Evolutionary conservation across 805 yeast genomes (phyloP), one percentile per base, ranked within the genome.

Genomic region (Candida yuanshanica): DNA sequence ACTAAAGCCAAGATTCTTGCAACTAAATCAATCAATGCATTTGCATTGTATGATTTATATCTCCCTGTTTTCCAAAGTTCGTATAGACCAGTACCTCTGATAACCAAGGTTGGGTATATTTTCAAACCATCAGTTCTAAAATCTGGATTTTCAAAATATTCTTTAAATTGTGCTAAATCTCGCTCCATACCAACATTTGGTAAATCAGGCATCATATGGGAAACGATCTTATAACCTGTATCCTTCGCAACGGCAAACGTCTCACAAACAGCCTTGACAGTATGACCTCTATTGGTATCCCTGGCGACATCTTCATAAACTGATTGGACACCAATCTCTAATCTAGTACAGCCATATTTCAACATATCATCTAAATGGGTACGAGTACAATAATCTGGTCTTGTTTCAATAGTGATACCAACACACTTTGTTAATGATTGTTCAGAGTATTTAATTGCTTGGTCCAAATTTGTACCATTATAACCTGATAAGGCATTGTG

Each of bases 171-270:
- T 57, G 89, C 96, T 44, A 91, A 68, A 61, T 93, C 99, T 61
- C 99, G 77, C 65, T 93, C 99, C 95, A 91, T 87, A 16, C 98
- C 99, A 44, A 93, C 97, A 57, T 93, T 93, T 14, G 99, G 99
- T 55, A 93, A 72, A 69, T 93, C 99, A 13, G 99, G 99, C 99
- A 93, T 93, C 99, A 93, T 93, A 66, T 93, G 99, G 50, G 95
- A 81, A 20, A 93, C 99, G 40, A 93, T 95, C 61, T 93, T 93
- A 65, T 90, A 93, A 12, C 99, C 99, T 1, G 99, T 91, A 64
- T 93, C 99, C 60, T 93, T 93, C n/a, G 98, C 95, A 35, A 84
- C 78, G 1, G 87, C 86, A 68, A 93, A 93, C 0, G 98, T 93
- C 58, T 91, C 95, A 64, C 96, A 86, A 9, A 93, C 99, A 2